A percentile compares a stretch with the other conserved stretches of the same genome.
phyloP scores from a whole-genome alignment of 345 rosid genomes.

The Aquilaria sinensis region DNA sequence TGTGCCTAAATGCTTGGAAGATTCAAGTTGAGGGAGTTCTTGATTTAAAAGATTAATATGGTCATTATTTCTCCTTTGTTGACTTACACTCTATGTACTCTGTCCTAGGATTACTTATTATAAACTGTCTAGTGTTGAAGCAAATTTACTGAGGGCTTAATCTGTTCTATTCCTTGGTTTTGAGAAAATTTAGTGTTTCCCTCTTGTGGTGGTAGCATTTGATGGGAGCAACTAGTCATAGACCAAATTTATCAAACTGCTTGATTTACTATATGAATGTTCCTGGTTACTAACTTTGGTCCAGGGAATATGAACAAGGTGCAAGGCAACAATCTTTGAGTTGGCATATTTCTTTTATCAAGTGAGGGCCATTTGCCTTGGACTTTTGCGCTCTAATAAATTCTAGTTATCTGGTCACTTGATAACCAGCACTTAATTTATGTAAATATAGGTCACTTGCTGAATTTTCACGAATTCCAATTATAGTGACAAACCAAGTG shows the following conservation, averaged over 20 bases:
- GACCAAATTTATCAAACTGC: neutral
- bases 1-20: too few species aligned
- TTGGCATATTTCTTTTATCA: constrained; percentile 84
- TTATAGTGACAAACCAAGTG: constrained; percentile 88
- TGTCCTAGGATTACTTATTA: too few species aligned
- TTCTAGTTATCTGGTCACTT: constrained; percentile 10
- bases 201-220: too few species aligned
- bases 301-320: constrained; percentile 55
- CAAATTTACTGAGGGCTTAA: too few species aligned
- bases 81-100: too few species aligned
- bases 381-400: neutral
- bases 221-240: too few species aligned
- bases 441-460: constrained; percentile 60
- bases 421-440: constrained; percentile 5
- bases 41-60: too few species aligned
- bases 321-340: constrained; percentile 46
- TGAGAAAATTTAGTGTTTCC: too few species aligned
- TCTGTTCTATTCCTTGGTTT: too few species aligned
- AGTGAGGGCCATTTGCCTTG: constrained; percentile 35
- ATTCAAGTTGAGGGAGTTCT: too few species aligned
- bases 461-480: constrained; percentile 72
- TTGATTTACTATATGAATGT: constrained; percentile 5
- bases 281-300: constrained; percentile 10
- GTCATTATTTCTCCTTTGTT: too few species aligned
- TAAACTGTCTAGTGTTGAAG: too few species aligned